phyloP scores from a whole-genome alignment of 2,329 filamentous ascomycete genomes.

The Corinectria fuckeliana region DNA sequence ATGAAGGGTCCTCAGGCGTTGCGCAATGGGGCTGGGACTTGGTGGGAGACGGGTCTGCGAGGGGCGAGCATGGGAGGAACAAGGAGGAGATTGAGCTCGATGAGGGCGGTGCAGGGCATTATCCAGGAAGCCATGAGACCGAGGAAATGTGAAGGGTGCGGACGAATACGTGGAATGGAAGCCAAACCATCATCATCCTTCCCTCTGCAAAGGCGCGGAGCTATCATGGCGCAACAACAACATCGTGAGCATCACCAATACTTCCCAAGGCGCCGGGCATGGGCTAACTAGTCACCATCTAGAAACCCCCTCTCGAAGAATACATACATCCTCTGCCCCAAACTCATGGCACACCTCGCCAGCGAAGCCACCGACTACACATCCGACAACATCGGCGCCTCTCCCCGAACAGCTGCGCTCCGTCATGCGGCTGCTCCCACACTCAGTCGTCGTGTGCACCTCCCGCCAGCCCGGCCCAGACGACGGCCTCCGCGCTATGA shows the following conservation, averaged over 20 bases:
- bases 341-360: constrained; percentile 41
- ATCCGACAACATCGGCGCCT: constrained; percentile 41
- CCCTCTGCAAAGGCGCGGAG: neutral
- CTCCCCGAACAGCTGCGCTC: constrained; percentile 57
- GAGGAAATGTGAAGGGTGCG: neutral
- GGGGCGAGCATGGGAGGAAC: constrained; percentile 9
- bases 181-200: neutral
- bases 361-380: constrained; percentile 43
- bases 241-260: constrained; percentile 22
- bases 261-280: neutral
- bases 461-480: constrained; percentile 45
- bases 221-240: neutral
- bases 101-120: neutral
- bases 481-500: constrained; percentile 56
- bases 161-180: neutral
- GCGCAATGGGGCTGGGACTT: constrained; percentile 31
- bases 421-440: constrained; percentile 60
- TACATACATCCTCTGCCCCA: constrained; percentile 24
- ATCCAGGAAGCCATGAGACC: neutral
- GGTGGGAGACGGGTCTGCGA: constrained; percentile 10
- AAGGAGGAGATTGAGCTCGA: constrained; percentile 30
- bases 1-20: constrained; percentile 35
- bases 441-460: constrained; percentile 64
- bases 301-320: constrained; percentile 22
- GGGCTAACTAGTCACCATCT: constrained; percentile 16